Percentiles rank a stretch among this genome's conserved stretches.
phyloP scores from a whole-genome alignment of 768 basidiomycete species.

The Mycena chlorophos region DNA sequence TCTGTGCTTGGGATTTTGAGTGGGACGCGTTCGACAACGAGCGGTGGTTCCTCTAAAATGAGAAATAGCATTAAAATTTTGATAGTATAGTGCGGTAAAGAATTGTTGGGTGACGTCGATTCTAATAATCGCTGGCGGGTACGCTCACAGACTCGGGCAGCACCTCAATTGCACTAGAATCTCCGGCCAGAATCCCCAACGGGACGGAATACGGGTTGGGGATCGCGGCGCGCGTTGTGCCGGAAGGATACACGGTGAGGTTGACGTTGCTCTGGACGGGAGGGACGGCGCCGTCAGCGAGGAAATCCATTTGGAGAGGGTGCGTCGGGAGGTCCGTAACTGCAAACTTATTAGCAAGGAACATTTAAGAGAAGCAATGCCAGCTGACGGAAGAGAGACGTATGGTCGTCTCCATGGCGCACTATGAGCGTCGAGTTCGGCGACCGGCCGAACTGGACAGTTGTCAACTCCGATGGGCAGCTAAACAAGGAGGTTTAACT shows the following conservation, averaged over 20 bases:
- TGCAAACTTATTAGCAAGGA: neutral
- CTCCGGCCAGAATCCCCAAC: neutral
- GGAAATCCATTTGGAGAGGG: neutral
- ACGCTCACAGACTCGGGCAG: too few relatives aligned
- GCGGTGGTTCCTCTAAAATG: neutral
- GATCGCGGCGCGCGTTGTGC: neutral
- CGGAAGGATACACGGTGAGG: neutral
- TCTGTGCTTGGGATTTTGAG: constrained; percentile 28
- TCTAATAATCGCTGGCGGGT: too few relatives aligned
- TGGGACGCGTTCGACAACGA: constrained; percentile 25
- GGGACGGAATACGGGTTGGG: neutral
- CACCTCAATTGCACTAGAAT: neutral
- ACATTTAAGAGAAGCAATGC: neutral
- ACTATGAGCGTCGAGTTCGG: constrained; percentile 13
- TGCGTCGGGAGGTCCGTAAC: neutral
- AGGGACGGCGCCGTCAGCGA: neutral
- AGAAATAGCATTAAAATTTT: constrained; percentile 22
- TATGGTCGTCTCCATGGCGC: constrained; percentile 20
- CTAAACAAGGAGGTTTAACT: neutral
- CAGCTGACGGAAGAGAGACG: constrained; percentile 15
- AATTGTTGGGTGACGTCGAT: too few relatives aligned
- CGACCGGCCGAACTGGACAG: constrained; percentile 10
- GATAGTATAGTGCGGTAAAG: too few relatives aligned
- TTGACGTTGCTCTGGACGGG: neutral
- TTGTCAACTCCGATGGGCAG: constrained; percentile 11